Evolutionary conservation across 2,329 filamentous ascomycete genomes (phyloP), one percentile per base, ranked within the genome.

Genomic region (Ophiostoma piceae): DNA sequence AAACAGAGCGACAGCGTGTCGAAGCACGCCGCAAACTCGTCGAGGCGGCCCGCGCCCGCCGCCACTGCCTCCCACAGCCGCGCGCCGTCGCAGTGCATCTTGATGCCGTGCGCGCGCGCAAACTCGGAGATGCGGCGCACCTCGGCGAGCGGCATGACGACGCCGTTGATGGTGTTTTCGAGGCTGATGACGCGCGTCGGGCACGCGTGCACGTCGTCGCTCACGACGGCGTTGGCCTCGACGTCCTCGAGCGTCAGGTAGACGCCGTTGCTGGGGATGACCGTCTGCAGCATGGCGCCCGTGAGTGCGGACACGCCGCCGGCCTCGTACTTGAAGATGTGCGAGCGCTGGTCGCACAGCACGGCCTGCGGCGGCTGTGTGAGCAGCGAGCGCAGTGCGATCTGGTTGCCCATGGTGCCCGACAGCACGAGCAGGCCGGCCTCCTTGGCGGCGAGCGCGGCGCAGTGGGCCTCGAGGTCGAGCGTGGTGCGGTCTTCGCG

Each of bases 361-460:
- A 97, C 86, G 8, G 86, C 86, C 77, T 96, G 88, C 0, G 94
- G 94, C 16, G 94, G 93, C 71, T 92, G 90, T 0, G 83, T 85
- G 16, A 97, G 84, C 71, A 95, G 90, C 1, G 91, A 85, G 54
- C 94, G 88, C 60, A 97, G 84, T 0, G 90, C 89, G 22, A 97
- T 83, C 78, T 97, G 93, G 80, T 97, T 97, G 57, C 92, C 93
- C 93, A 97, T 97, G 4, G 94, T 97, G 3, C 94, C 94, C 0
- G 92, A 95, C 71, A 96, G 84, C 69, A 97, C 92, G 69, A 97
- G 88, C 4, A 97, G 83, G 0, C 87, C 90, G 8, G 87, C 88
- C 75, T 93, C 89, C 75, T 96, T 93, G 74, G 87, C 87, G 0
- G 92, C 87, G 3, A 96, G 84, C 41, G 84, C 77, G 22, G 92